Base-by-base conservation (phyloP, 441 rosid genomes). In the Populus hybrid region DNA sequence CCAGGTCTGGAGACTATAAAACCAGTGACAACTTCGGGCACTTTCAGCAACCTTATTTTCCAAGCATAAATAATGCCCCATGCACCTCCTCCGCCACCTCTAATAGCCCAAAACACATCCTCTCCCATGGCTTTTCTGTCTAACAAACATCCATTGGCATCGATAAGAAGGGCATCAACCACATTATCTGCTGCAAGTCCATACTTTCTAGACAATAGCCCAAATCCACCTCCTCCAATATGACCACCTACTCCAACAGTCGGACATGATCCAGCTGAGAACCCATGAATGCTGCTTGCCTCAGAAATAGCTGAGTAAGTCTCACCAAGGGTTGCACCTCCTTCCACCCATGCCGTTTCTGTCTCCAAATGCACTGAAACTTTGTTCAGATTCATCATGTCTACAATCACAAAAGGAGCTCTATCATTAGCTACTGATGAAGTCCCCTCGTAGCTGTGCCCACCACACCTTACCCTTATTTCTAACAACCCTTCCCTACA, bases 161-260 rank as follows among this genome's bases (percentile, higher is more conserved):
- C 90, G 14, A 91, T 74, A 35, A 93, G 64, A 42, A 82, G 82
- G 50, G 89, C 94, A 28, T 92, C 94, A 0, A 90, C 70, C 2
- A 93, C 83, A 69, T 91, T 87, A 76, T 92, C 95, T 7, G 95
- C 90, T 4, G 97, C 92, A 63, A 92, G 82, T 26, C 95, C 95
- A 68, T 86, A 79, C 69, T 90, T 90, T 64, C 97, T 87, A 76
- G 89, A 74, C 75, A 92, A 40, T 1, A 90, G 74, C 1, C 97
- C 97, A 1, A 79, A 84, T 2, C 97, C 95, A 7, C 95, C 97
- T 1, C 95, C 97, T 16, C 91, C 86, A 23, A 92, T 79, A 31
- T 90, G 93, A 29, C 31, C 31, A 29, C 31, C 31, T 3, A 29
- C 31, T 29, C 31, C 31, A 29, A 29, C 31, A 29, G 92, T 87